phyloP scores from a whole-genome alignment of 345 rosid genomes.

The Bretschneidera sinensis region DNA sequence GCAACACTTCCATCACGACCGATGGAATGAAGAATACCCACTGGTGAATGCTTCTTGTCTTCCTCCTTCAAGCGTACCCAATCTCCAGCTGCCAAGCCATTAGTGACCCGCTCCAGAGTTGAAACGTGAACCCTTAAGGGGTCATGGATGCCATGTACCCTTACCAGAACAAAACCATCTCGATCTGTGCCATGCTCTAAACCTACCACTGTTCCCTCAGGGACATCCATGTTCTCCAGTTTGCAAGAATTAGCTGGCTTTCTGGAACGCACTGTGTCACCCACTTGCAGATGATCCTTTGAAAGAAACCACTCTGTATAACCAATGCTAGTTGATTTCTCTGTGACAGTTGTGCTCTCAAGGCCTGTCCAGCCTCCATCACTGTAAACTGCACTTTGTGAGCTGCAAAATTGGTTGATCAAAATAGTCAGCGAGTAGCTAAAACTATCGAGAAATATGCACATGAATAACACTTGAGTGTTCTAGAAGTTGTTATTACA shows the following conservation, averaged over 20 bases:
- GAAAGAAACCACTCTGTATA: slow-evolving; percentile 81
- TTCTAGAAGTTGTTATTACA: background rate
- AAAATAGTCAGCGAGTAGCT: slow-evolving; percentile 10
- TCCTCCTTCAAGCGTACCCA: slow-evolving; percentile 83
- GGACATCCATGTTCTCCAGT: slow-evolving; percentile 71
- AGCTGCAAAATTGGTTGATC: slow-evolving; percentile 43
- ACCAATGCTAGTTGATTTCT: slow-evolving; percentile 35
- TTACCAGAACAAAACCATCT: slow-evolving; percentile 72
- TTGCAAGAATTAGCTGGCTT: slow-evolving; percentile 60
- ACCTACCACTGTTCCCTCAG: slow-evolving; percentile 83
- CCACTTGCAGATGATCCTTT: slow-evolving; percentile 66
- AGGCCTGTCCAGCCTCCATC: slow-evolving; percentile 53
- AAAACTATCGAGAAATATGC: slow-evolving; percentile 3
- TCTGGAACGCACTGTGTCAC: slow-evolving; percentile 82
- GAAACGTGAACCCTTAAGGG: slow-evolving; percentile 68
- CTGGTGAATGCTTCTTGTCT: slow-evolving; percentile 64
- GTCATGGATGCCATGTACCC: slow-evolving; percentile 80
- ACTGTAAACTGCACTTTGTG: slow-evolving; percentile 37
- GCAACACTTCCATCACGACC: slow-evolving; percentile 58
- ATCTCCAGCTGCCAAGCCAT: slow-evolving; percentile 82
- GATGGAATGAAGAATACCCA: slow-evolving; percentile 83
- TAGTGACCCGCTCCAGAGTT: slow-evolving; percentile 63
- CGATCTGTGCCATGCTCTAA: slow-evolving; percentile 44
- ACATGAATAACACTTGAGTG: background rate
- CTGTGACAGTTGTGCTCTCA: slow-evolving; percentile 31